These are phyloP conservation scores for Plantago ovata DNA, from an alignment of 257 asterid genomes.

Conservation along the genomic window DNA sequence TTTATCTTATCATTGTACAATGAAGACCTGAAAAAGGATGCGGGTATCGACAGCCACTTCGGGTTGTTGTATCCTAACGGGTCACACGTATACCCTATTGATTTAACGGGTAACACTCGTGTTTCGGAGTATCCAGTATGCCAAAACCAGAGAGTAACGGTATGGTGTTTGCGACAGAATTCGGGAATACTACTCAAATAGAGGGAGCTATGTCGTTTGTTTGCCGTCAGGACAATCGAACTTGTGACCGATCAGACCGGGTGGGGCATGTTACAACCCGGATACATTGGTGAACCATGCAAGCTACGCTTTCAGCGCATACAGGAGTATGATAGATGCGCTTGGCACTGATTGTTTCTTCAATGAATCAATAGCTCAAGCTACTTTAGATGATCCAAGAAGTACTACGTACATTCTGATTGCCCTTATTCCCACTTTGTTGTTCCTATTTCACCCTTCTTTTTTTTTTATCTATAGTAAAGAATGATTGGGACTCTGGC, in stretches of 20 bases:
- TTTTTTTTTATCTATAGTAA: background rate
- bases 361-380: conserved; percentile 44
- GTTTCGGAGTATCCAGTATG: conserved; percentile 34
- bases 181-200: conserved; percentile 42
- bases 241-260: conserved; percentile 72
- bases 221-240: conserved; percentile 67
- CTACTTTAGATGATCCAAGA: conserved; percentile 73
- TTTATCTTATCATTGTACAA: conserved; percentile 72
- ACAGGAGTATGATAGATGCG: conserved; percentile 64
- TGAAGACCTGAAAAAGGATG: conserved; percentile 74
- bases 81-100: conserved; percentile 61
- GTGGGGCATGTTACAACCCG: conserved; percentile 56
- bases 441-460: too few relatives aligned
- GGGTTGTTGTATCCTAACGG: conserved; percentile 78
- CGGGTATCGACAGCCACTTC: conserved; percentile 81
- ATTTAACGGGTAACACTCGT: conserved; percentile 59
- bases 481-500: background rate
- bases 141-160: conserved; percentile 57
- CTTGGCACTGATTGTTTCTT: conserved; percentile 69
- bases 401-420: too few relatives aligned
- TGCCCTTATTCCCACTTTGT: too few relatives aligned
- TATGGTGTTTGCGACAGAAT: conserved; percentile 68
- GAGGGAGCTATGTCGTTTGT: conserved; percentile 58
- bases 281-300: conserved; percentile 45
- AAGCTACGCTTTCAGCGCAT: conserved; percentile 76